Conservation (phyloP, 2,329 filamentous ascomycete species). For the Fusarium solani-melongenae region DNA sequence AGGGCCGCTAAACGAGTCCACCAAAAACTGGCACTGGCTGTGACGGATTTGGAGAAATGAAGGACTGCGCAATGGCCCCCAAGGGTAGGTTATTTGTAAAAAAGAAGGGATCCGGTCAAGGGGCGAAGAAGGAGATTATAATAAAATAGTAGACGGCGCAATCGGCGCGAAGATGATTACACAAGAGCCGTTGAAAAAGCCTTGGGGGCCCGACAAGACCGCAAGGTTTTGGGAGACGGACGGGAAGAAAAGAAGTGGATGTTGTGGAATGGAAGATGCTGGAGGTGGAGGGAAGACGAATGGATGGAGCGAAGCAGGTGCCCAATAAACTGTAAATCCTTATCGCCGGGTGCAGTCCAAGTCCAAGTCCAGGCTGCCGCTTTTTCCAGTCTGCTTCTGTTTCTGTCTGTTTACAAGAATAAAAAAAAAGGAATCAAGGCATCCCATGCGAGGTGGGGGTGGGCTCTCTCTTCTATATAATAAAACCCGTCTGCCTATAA, state of each 20-base stretch:
- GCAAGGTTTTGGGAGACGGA: slow-evolving; percentile 7
- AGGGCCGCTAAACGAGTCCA: slow-evolving; percentile 26
- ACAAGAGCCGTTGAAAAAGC: slow-evolving; percentile 22
- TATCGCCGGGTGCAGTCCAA: slow-evolving; percentile 23
- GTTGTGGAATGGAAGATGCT: slow-evolving; percentile 12
- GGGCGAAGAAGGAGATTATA: not conserved
- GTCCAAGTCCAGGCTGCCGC: slow-evolving; percentile 10
- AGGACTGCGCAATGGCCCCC: slow-evolving; percentile 19
- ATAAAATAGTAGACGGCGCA: not conserved
- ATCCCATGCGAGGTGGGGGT: not conserved
- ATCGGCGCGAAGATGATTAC: not conserved
- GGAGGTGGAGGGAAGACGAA: slow-evolving; percentile 19
- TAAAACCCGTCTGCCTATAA: not conserved
- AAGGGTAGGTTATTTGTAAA: not conserved
- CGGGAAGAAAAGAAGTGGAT: slow-evolving; percentile 8
- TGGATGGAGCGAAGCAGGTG: not conserved
- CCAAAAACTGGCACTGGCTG: slow-evolving; percentile 1
- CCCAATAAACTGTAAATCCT: slow-evolving; percentile 30
- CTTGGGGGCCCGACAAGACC: slow-evolving; percentile 5
- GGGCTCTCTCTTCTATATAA: not conserved
- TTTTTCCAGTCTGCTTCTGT: slow-evolving; percentile 13
- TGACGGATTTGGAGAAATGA: slow-evolving; percentile 15
- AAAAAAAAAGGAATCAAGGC: slow-evolving; percentile 16
- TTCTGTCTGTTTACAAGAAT: slow-evolving; percentile 7
- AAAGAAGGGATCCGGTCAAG: not conserved